Percentiles rank a stretch among this genome's conserved stretches.
Conservation (phyloP, 2,329 filamentous ascomycete genomes). For the Monosporascus sp. region DNA sequence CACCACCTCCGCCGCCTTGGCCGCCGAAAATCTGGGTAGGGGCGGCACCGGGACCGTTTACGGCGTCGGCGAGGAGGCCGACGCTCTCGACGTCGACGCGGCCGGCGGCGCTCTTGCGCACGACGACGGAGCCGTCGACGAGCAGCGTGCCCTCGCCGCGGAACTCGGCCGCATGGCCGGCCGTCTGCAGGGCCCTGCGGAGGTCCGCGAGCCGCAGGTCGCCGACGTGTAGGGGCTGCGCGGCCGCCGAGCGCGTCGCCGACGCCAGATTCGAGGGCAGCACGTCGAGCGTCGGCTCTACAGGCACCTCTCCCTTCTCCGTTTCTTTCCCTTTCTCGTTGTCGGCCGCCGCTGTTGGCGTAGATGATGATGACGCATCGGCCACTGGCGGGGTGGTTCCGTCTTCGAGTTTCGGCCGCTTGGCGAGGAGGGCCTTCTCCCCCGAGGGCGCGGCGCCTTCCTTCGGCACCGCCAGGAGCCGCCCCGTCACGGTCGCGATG, state of each 20-base stretch:
- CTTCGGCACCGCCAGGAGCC: slow-evolving; percentile 38
- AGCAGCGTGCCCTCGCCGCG: slow-evolving; percentile 87
- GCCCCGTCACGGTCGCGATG: slow-evolving; percentile 88
- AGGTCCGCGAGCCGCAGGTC: slow-evolving; percentile 87
- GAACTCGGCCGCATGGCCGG: slow-evolving; percentile 86
- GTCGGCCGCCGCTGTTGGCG: slow-evolving; percentile 7
- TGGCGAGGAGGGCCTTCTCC: slow-evolving; percentile 38
- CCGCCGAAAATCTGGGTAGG: too few relatives aligned
- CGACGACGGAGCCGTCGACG: slow-evolving; percentile 81
- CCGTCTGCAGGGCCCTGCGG: slow-evolving; percentile 72
- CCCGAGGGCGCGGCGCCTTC: slow-evolving; percentile 42
- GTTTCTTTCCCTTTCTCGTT: slow-evolving; percentile 5
- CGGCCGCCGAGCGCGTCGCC: slow-evolving; percentile 67
- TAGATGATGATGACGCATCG: slow-evolving; percentile 3
- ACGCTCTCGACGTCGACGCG: slow-evolving; percentile 82
- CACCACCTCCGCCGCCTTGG: slow-evolving; percentile 40
- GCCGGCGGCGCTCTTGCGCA: slow-evolving; percentile 82
- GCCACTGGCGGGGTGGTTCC: slow-evolving; percentile 25
- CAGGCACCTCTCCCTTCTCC: slow-evolving; percentile 9
- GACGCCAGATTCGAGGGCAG: slow-evolving; percentile 58
- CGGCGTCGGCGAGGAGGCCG: slow-evolving; percentile 44
- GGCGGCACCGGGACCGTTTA: slow-evolving; percentile 37
- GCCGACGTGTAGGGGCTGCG: slow-evolving; percentile 89
- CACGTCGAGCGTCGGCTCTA: slow-evolving; percentile 48
- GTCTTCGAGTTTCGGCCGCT: slow-evolving; percentile 39